Base-by-base conservation (phyloP, 768 basidiomycete species). In the Cyclocybe cylindracea region DNA sequence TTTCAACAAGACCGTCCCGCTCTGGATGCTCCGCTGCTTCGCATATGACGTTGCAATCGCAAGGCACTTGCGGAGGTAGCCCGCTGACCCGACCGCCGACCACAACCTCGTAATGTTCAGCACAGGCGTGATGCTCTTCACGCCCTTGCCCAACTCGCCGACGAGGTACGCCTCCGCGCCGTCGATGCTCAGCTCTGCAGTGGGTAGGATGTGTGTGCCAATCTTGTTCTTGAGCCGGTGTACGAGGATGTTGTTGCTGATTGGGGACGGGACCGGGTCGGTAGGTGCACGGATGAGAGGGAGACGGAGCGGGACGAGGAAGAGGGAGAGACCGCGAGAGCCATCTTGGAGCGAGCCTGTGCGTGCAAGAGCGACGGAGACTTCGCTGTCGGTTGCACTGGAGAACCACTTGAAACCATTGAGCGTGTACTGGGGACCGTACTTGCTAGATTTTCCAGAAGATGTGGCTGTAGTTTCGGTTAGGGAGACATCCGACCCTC, bases 361-460 rank as follows among this genome's bases (percentile, higher is more conserved):
- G 35, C 89, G 84, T 5, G 87, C 90, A 5, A 91, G 71, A 1
- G 86, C 87, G 19, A 91, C 74, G 0, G 87, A 78, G 7, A 90
- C 71, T 53, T 91, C 73, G 55, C 85, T 82, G 58, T 91, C 90
- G 0, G 88, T 88, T 1, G 90, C 90, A 58, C 86, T 88, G 11
- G 89, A 89, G 66, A 91, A 91, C 89, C 89, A 91, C 69, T 90
- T 91, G 65, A 90, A 81, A 3, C 89, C 87, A 56, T 89, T 72
- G 16, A 90, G 65, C 14, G 61, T 70, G 63, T 87, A 87, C 44
- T 74, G 67, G 2, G 78, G 70, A 14, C 86, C 86, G 49, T 79
- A 71, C 5, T 38, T 48, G 50, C 72, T 63, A 1, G 52, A 54
- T 34, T 69, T 61, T 6, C 70, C 65, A 0, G 73, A 65, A 2